These are phyloP conservation scores for Kwoniella sp. DNA, from an alignment of 768 basidiomycete genomes.

Conservation along the genomic window DNA sequence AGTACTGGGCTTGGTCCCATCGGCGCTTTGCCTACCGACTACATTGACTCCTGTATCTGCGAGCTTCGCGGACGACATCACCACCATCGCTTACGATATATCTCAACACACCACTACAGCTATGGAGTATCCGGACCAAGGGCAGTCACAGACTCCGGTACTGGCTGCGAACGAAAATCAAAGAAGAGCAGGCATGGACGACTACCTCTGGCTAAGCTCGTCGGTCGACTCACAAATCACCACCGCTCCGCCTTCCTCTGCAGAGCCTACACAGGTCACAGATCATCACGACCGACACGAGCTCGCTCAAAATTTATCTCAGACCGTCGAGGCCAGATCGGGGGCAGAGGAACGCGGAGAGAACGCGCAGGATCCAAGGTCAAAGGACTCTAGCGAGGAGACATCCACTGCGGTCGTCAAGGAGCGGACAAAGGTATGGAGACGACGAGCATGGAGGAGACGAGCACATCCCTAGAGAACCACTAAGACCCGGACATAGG, in stretches of 20 bases:
- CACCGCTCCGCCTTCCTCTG: neutral
- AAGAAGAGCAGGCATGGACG: conserved; percentile 4
- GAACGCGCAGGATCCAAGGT: neutral
- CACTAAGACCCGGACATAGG: neutral
- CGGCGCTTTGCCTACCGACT: neutral
- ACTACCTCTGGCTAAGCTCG: conserved; percentile 2
- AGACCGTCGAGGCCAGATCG: neutral
- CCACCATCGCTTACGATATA: neutral
- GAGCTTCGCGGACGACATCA: neutral
- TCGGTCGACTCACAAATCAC: neutral
- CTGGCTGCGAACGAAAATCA: neutral
- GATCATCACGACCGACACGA: neutral
- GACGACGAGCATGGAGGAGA: neutral
- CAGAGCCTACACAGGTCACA: neutral
- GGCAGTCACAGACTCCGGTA: neutral
- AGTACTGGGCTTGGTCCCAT: neutral
- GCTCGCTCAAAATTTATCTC: neutral
- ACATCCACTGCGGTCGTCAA: neutral
- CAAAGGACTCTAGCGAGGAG: neutral
- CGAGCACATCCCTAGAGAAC: neutral
- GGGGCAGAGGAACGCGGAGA: neutral
- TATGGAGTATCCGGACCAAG: neutral
- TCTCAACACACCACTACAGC: neutral
- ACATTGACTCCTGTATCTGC: neutral
- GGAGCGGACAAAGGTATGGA: neutral